Conservation (phyloP, 2,329 filamentous ascomycete genomes). For the Furcasterigmium furcatum region DNA sequence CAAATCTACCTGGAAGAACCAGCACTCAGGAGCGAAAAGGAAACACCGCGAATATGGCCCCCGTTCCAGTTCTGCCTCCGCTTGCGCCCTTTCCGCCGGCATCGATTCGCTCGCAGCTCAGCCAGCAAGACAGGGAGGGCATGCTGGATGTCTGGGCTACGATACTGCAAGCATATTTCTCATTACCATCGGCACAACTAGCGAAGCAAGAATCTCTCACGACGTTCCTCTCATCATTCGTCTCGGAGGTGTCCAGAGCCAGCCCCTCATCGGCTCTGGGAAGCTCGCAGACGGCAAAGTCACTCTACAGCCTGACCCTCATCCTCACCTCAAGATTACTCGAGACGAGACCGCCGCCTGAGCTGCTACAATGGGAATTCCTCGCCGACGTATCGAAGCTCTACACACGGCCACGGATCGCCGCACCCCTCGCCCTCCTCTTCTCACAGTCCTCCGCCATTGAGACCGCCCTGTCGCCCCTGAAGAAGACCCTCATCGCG, state of each 20-base stretch:
- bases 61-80: constrained; percentile 52
- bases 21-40: too few species aligned
- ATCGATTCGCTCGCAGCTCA: constrained; percentile 63
- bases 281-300: constrained; percentile 25
- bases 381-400: constrained; percentile 64
- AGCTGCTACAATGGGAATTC: constrained; percentile 62
- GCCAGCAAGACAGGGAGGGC: constrained; percentile 69
- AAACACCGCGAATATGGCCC: constrained; percentile 26
- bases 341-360: constrained; percentile 35
- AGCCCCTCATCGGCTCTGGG: constrained; percentile 27
- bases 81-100: constrained; percentile 76
- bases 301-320: constrained; percentile 63
- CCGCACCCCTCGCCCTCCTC: constrained; percentile 44
- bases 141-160: constrained; percentile 75
- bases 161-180: constrained; percentile 63
- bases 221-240: constrained; percentile 65
- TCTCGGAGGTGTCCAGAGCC: constrained; percentile 47
- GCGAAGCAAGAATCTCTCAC: constrained; percentile 54
- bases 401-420: constrained; percentile 61
- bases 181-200: constrained; percentile 56
- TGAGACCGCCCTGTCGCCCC: constrained; percentile 51
- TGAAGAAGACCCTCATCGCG: constrained; percentile 61
- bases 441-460: constrained; percentile 49
- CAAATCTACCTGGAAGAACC: too few species aligned
- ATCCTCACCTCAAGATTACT: constrained; percentile 59